phyloP scores from a whole-genome alignment of 257 asterid genomes.

The Eustoma russellianum region DNA sequence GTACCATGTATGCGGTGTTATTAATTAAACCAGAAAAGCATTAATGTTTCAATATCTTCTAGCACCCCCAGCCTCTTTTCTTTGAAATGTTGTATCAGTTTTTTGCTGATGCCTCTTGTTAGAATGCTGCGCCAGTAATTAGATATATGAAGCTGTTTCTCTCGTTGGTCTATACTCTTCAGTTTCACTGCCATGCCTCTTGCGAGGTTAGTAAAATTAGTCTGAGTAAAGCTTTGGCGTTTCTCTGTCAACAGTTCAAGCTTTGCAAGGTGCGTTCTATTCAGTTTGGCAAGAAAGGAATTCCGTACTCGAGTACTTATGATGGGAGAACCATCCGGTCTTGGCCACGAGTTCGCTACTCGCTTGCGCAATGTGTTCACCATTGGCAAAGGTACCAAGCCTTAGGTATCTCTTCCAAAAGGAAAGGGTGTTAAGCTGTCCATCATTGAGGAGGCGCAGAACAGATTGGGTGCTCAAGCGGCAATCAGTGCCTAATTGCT shows the following conservation, averaged over 20 bases:
- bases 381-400: slow-evolving; percentile 69
- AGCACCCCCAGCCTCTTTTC: no score
- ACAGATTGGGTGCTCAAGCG: slow-evolving; percentile 51
- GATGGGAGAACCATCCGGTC: slow-evolving; percentile 74
- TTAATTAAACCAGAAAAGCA: no score
- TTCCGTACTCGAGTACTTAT: slow-evolving; percentile 56
- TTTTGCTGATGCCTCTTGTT: no score
- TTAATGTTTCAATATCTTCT: no score
- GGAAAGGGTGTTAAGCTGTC: slow-evolving; percentile 69
- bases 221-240: not conserved
- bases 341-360: slow-evolving; percentile 71
- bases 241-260: slow-evolving; percentile 37
- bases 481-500: slow-evolving; percentile 35
- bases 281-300: slow-evolving; percentile 66
- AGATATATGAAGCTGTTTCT: not conserved
- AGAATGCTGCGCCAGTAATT: not conserved
- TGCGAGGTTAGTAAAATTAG: no score
- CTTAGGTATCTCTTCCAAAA: slow-evolving; percentile 74
- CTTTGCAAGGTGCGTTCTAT: slow-evolving; percentile 54
- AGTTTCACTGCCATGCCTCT: no score
- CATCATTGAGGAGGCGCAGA: slow-evolving; percentile 58
- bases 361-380: slow-evolving; percentile 59
- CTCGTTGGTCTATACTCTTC: no score
- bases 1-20: no score
- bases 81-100: no score